Percentiles rank a stretch among this genome's conserved stretches.
Evolutionary conservation across 106 monocot genomes (phyloP).

Genomic region (Agapanthus africanus): DNA sequence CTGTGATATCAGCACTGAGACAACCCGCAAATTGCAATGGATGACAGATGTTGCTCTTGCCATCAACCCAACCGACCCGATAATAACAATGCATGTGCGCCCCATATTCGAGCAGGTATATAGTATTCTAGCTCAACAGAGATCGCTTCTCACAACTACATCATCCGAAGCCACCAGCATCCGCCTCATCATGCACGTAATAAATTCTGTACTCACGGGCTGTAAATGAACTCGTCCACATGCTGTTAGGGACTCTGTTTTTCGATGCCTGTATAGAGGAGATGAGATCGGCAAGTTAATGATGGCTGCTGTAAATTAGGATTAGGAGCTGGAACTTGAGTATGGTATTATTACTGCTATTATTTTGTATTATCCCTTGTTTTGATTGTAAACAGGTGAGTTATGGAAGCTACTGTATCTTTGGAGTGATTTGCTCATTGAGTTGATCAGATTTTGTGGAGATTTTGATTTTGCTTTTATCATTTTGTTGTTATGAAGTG

Average conservation of each 20-base stretch:
- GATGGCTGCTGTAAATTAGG: conserved; percentile 4
- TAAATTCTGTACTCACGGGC: conserved; percentile 53
- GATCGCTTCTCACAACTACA: conserved; percentile 34
- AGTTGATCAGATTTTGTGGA: too few species aligned
- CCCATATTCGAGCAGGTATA: conserved; percentile 74
- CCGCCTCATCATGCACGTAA: conserved; percentile 53
- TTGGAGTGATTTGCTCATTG: too few species aligned
- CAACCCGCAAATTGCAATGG: conserved; percentile 47
- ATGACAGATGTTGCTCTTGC: conserved; percentile 55
- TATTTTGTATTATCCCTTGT: too few species aligned
- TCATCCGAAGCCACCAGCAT: conserved; percentile 33
- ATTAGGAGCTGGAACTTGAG: too few species aligned
- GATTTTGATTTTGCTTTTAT: too few species aligned
- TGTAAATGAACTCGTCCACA: conserved; percentile 39
- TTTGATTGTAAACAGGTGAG: too few species aligned
- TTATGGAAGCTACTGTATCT: too few species aligned
- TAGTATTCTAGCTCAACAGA: conserved; percentile 37
- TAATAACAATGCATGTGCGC: conserved; percentile 53
- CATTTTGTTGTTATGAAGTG: too few species aligned
- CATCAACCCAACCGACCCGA: conserved; percentile 53
- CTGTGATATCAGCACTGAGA: conserved; percentile 53
- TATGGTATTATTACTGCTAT: too few species aligned
- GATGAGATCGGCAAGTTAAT: not conserved
- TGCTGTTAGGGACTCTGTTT: not conserved
- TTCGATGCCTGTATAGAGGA: conserved; percentile 13